phyloP scores from a whole-genome alignment of 1,284 basidiomycete species.

The Ganoderma lucidum region DNA sequence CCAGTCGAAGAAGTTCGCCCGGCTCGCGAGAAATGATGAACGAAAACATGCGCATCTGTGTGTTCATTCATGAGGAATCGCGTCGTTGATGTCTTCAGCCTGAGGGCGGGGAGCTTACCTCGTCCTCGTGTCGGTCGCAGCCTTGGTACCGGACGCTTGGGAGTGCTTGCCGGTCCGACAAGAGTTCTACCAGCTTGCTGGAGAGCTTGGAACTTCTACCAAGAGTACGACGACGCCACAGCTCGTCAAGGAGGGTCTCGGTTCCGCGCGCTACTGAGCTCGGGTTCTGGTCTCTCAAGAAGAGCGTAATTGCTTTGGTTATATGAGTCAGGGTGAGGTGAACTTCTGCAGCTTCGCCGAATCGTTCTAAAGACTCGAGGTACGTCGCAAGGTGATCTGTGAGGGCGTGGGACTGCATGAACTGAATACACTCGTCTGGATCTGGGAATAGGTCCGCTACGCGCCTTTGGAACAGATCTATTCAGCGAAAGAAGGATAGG shows the following conservation, averaged over 20 bases:
- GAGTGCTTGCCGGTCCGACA: neutral
- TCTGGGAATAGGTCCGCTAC: constrained; percentile 52
- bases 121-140: neutral
- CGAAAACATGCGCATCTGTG: neutral
- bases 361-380: constrained; percentile 51
- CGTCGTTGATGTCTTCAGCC: neutral
- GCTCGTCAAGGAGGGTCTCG: constrained; percentile 28
- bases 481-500: neutral
- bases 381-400: constrained; percentile 55
- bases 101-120: neutral
- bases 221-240: constrained; percentile 28
- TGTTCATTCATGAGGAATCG: neutral
- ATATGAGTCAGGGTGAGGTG: constrained; percentile 54
- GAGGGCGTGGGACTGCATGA: constrained; percentile 60
- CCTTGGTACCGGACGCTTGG: neutral
- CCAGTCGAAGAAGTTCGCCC: neutral
- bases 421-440: constrained; percentile 53
- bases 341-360: constrained; percentile 61
- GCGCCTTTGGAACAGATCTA: neutral
- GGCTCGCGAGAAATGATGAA: neutral
- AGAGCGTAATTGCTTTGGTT: constrained; percentile 53
- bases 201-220: neutral
- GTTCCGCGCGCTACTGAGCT: constrained; percentile 23
- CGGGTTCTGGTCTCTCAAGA: constrained; percentile 45
- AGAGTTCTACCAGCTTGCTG: neutral